Conservation (phyloP, 2,329 filamentous ascomycete species). For the Fusarium subglutinans region DNA sequence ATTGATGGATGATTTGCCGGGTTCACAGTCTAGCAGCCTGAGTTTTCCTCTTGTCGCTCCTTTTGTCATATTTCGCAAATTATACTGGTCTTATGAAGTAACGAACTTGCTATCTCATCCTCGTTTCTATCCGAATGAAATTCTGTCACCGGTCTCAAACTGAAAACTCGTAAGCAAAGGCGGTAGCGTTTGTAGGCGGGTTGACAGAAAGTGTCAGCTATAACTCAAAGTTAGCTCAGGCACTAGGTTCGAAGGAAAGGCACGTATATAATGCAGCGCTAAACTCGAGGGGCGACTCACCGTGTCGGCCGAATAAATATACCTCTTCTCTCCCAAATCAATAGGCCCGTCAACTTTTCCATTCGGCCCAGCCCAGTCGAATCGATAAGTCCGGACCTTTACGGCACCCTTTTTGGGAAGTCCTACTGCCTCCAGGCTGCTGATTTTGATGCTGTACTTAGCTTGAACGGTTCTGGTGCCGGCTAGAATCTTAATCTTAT, state of each 20-base stretch:
- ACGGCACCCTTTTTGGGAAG: neutral
- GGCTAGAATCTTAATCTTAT: neutral
- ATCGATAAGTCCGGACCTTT: neutral
- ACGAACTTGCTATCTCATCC: neutral
- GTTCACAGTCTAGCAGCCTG: fast-evolving
- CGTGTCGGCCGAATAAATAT: neutral
- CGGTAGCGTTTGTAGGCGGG: neutral
- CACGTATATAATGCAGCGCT: too few relatives aligned
- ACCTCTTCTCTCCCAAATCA: neutral
- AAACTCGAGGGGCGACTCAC: neutral
- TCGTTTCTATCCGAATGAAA: neutral
- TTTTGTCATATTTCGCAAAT: fast-evolving
- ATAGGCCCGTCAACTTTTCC: neutral
- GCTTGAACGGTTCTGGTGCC: neutral
- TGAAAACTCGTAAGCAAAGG: neutral
- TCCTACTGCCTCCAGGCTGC: fast-evolving
- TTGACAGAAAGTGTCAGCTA: neutral
- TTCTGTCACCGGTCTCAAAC: neutral
- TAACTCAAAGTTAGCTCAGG: neutral
- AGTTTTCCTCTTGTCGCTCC: fast-evolving
- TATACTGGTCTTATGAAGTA: fast-evolving
- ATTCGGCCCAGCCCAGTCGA: neutral
- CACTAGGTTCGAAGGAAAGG: fast-evolving
- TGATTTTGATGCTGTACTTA: neutral
- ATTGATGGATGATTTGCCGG: neutral